Percentiles rank a stretch among this genome's conserved stretches.
phyloP scores from a whole-genome alignment of 1,284 basidiomycete genomes.

The Salmacisia buchloeana region DNA sequence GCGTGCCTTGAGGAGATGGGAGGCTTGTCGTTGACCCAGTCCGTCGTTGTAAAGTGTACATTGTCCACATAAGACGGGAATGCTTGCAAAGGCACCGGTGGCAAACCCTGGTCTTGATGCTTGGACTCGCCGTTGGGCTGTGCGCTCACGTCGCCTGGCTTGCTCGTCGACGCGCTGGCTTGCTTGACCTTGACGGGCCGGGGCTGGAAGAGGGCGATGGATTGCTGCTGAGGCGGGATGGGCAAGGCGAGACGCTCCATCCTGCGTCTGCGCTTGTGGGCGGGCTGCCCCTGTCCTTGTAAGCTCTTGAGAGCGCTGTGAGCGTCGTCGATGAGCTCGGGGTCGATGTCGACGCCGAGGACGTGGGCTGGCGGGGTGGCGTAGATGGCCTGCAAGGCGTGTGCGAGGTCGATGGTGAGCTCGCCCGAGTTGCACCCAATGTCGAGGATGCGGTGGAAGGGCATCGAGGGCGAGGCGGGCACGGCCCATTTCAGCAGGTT shows the following conservation, averaged over 20 bases:
- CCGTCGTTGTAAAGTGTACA: not conserved
- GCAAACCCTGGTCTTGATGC: not conserved
- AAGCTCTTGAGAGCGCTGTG: not conserved
- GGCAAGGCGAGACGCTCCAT: not conserved
- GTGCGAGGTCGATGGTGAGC: not conserved
- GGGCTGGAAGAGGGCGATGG: constrained; percentile 5
- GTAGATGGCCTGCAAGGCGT: not conserved
- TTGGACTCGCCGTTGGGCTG: not conserved
- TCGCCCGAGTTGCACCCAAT: constrained; percentile 1
- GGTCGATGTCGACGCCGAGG: not conserved
- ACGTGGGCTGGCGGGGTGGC: not conserved
- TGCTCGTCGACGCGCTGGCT: not conserved
- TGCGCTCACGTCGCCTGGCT: not conserved
- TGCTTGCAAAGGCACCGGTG: not conserved
- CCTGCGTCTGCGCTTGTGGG: not conserved
- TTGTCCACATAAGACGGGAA: not conserved
- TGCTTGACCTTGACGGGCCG: not conserved
- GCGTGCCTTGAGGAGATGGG: not conserved
- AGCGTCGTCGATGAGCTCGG: not conserved
- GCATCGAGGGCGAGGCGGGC: not conserved
- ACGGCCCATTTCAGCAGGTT: not conserved
- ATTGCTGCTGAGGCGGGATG: not conserved
- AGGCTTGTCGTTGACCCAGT: not conserved
- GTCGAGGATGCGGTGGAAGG: constrained; percentile 1
- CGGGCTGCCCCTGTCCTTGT: not conserved